These are phyloP conservation scores for Sordariomycetes sp. DNA, from an alignment of 2,329 filamentous ascomycete species.

Conservation along the genomic window DNA sequence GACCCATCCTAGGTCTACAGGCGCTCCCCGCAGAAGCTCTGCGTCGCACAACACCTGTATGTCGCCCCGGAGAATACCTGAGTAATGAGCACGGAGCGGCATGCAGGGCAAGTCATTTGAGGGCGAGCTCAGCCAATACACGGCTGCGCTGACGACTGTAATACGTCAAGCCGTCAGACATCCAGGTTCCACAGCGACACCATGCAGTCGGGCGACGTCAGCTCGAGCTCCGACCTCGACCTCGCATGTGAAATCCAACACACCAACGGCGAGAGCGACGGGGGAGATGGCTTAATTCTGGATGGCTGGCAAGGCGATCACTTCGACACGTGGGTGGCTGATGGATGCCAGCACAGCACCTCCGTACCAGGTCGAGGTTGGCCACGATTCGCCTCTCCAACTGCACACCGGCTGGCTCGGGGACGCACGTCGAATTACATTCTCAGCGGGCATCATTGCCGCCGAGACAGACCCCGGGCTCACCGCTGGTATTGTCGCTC, in stretches of 20 bases:
- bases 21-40: not conserved
- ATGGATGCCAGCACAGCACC: not conserved
- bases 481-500: not conserved
- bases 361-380: not conserved
- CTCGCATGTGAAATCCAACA: not conserved
- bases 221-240: not conserved
- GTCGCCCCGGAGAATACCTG: not conserved
- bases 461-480: not conserved
- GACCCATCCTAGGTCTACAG: no score
- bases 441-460: not conserved
- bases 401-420: not conserved
- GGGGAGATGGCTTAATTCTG: no score
- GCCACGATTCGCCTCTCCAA: not conserved
- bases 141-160: not conserved
- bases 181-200: not conserved
- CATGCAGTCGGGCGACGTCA: not conserved
- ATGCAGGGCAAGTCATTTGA: slow-evolving; percentile 4
- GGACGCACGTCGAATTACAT: not conserved
- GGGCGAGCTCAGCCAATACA: not conserved
- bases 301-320: no score
- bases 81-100: not conserved
- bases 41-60: not conserved
- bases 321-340: not conserved
- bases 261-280: no score
- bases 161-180: not conserved